Base-by-base conservation (phyloP, 345 rosid species). In the Hirschfeldia incana region DNA sequence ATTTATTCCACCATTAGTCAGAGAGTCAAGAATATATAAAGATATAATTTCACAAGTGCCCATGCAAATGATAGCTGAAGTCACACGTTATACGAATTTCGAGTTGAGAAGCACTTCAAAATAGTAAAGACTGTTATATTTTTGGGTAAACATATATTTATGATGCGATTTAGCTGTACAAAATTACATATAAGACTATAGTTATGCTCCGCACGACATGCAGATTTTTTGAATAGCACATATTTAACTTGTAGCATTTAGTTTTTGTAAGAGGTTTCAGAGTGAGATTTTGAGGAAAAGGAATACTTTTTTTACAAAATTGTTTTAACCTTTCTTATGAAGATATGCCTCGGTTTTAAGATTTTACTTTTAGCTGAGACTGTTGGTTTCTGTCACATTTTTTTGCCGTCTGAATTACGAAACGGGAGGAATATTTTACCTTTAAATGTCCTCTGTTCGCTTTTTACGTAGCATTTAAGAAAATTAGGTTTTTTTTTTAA, bases 381-480 rank as follows among this genome's bases (percentile, higher is more conserved):
- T 57, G 74, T 58, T 76, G 51, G 12, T 67, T 79, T 82, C 75
- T 82, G 70, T 72, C 86, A 75, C 75, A 6, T 7, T 59, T 67
- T 86, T 80, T 87, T 83, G 71, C 70, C 89, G 36, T 80, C 85
- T 84, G 68, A 55, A 28, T 67, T 76, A 86, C 87, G 83, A 77
- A 74, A 84, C 75, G 8, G 77, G 84, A 79, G 70, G 80, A 77
- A 76, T 74, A 51, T 39, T 33, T 75, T 5, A 60, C 80, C 80
- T 72, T 70, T 21, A 5, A 44, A 2, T 15, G 34, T 36, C 21
- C 0, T 5, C 21, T 70, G 0, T 33, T 16, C 44, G 28, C 65
- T 33, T 12, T 71, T 39, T 37, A 55, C 76, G 3, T 28, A 65
- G 55, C 33, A 63, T 15, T 42, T 17, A 55, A 66, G 53, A 78